phyloP scores from a whole-genome alignment of 352 stramenopile genomes.

The Pythium rhizo-oryzae region DNA sequence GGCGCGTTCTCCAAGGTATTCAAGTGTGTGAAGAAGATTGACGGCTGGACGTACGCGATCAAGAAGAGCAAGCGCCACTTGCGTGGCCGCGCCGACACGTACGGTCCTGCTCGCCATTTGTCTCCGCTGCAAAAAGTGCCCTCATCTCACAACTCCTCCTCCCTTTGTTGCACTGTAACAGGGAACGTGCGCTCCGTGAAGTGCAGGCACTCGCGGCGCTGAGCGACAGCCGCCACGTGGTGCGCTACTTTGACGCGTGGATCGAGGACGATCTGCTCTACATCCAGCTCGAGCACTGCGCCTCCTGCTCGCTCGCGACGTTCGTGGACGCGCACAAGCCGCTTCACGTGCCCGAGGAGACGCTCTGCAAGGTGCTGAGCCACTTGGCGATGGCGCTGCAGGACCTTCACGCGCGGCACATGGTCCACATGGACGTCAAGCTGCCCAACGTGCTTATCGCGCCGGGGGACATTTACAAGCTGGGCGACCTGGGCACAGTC shows the following conservation, averaged over 20 bases:
- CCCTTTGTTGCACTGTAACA: slow-evolving; percentile 19
- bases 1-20: slow-evolving; percentile 88
- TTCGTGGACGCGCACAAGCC: slow-evolving; percentile 71
- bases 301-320: slow-evolving; percentile 59
- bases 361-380: slow-evolving; percentile 73
- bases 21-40: slow-evolving; percentile 87
- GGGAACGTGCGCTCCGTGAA: slow-evolving; percentile 76
- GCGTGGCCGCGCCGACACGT: slow-evolving; percentile 82
- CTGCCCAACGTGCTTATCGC: slow-evolving; percentile 79
- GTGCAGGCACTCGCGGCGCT: slow-evolving; percentile 83
- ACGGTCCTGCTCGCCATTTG: slow-evolving; percentile 28
- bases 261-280: slow-evolving; percentile 89
- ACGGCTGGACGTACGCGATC: slow-evolving; percentile 86
- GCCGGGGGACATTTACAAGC: slow-evolving; percentile 72
- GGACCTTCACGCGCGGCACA: slow-evolving; percentile 85
- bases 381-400: slow-evolving; percentile 76
- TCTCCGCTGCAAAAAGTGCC: not conserved
- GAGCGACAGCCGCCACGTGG: slow-evolving; percentile 73
- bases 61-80: slow-evolving; percentile 90
- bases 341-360: slow-evolving; percentile 69
- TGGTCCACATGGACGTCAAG: slow-evolving; percentile 91
- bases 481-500: slow-evolving; percentile 83
- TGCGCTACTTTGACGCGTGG: slow-evolving; percentile 89
- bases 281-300: slow-evolving; percentile 83
- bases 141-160: not conserved